Base-by-base conservation (phyloP, 1,284 basidiomycete genomes). In the Serendipita sp. region DNA sequence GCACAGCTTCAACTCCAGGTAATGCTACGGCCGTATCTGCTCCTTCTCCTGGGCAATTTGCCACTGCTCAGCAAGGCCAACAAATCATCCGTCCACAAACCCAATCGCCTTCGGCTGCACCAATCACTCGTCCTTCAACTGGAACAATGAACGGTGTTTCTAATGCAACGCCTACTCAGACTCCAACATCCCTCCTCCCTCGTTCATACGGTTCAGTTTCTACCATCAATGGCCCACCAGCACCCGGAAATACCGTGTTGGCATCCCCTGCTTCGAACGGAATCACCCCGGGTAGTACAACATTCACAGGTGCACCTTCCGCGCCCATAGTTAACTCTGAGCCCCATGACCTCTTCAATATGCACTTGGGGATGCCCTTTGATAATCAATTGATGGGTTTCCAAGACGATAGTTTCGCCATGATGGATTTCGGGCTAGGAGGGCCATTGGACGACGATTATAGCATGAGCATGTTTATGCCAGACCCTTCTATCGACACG, bases 61-160 rank as follows among this genome's bases (percentile, higher is more conserved):
- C 53, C 5, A 58, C 53, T 10, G 22, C 53, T n/a, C 53, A 58
- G 30, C 38, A 5, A 13, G 38, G 38, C 6, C 38, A 38, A 38
- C 53, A 58, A 58, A 58, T 34, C 2, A 58, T 10, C 30, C 53
- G 53, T 58, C 53, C 53, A 34, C 53, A 58, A n/a, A 58, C 5
- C n/a, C 53, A 58, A 58, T 58, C 53, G 6, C 53, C 53, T 30
- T 58, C 53, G 1, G 22, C 53, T n/a, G 30, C 29, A 12, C 22
- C 53, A 8, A 29, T 34, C 30, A 32, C 26, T 8, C 53, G 53
- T 22, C 53, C 53, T 29, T 35, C 53, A n/a, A 58, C 26, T 22
- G 53, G 22, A n/a, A 10, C 53, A 8, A 22, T 35, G 22, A 58
- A 58, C 30, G 53, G 53, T 8, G 53, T 32, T 10, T 26, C 53